Evolutionary conservation across 805 yeast genomes (phyloP), one percentile per base, ranked within the genome.

Genomic region (Candida glaebosa): DNA sequence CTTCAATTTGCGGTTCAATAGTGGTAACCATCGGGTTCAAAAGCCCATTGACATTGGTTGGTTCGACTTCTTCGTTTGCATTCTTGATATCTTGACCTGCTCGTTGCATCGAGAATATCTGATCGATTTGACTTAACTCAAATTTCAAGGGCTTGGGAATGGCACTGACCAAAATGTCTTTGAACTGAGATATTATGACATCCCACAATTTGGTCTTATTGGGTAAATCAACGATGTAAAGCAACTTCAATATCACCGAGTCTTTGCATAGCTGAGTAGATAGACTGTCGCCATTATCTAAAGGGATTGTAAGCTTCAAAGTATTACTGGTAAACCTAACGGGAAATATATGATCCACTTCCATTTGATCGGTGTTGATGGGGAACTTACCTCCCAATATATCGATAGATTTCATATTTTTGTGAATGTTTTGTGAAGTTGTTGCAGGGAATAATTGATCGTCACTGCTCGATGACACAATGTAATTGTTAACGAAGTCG

Each of bases 41-140:
- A 34, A 26, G 40, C 20, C 33, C 15, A 9, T 16, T 36, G 9
- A 19, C 37, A 25, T 15, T 28, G 16, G 22, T 7, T 6, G 10
- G 10, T 35, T 35, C 38, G 15, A 12, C 12, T 5, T 28, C 24
- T 18, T 26, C 26, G 17, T 12, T 18, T 4, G 12, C 4, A 6
- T 30, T 28, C 9, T 37, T 37, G 26, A 5, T 10, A 40, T 35
- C 38, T 35, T 35, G 38, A 17, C 25, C 67, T 3, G 59, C 58
- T 36, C 60, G 48, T 40, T 63, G 68, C 39, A 62, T 65, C 3
- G 58, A 53, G n/a, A 52, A 51, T 14, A 65, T 55, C 43, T 64
- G 69, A 38, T 65, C 71, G 37, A 59, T 64, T 31, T 65, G 67
- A 31, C 69, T 59, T 18, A 67, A 42, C 20, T 55, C 59, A 10